A percentile compares a stretch with the other conserved stretches of the same genome.
Evolutionary conservation across 1,139 yeast genomes (phyloP).

Genomic region (Suzukiozyma palmioleophila): DNA sequence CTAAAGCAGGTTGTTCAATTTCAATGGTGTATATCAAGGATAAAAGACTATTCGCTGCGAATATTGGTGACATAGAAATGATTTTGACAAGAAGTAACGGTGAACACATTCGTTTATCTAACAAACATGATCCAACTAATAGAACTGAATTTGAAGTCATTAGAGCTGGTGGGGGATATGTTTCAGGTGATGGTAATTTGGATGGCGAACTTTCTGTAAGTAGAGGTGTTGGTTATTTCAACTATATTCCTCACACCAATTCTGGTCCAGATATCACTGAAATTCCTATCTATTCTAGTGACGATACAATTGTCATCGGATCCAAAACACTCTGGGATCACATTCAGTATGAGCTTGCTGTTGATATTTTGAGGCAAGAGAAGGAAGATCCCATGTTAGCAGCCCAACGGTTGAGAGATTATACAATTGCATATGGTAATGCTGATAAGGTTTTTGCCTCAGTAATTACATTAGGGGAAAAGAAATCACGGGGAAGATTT

Average conservation of each 20-base stretch:
- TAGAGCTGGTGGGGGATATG: constrained; percentile 87
- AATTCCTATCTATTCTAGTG: constrained; percentile 59
- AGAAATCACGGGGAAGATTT: constrained; percentile 23
- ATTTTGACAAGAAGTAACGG: constrained; percentile 78
- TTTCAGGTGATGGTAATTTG: constrained; percentile 77
- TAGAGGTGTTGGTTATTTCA: constrained; percentile 88
- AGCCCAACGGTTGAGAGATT: constrained; percentile 89
- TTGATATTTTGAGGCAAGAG: constrained; percentile 83
- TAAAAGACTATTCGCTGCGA: constrained; percentile 71
- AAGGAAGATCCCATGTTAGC: constrained; percentile 84
- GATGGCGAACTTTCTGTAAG: constrained; percentile 83
- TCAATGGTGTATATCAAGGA: constrained; percentile 77
- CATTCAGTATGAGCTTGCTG: constrained; percentile 79
- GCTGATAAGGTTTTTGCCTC: constrained; percentile 78
- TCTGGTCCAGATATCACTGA: constrained; percentile 80
- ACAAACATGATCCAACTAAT: constrained; percentile 80
- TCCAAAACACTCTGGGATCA: constrained; percentile 83
- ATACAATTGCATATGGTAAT: constrained; percentile 91
- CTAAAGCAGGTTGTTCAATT: constrained; percentile 80
- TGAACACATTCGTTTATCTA: constrained; percentile 67
- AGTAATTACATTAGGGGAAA: constrained; percentile 62
- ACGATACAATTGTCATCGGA: constrained; percentile 85
- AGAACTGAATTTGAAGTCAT: constrained; percentile 81
- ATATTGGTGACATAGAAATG: constrained; percentile 87
- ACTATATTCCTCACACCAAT: constrained; percentile 81